Conservation (phyloP, 2,329 filamentous ascomycete species). For the Pestalotiopsis sp. region DNA sequence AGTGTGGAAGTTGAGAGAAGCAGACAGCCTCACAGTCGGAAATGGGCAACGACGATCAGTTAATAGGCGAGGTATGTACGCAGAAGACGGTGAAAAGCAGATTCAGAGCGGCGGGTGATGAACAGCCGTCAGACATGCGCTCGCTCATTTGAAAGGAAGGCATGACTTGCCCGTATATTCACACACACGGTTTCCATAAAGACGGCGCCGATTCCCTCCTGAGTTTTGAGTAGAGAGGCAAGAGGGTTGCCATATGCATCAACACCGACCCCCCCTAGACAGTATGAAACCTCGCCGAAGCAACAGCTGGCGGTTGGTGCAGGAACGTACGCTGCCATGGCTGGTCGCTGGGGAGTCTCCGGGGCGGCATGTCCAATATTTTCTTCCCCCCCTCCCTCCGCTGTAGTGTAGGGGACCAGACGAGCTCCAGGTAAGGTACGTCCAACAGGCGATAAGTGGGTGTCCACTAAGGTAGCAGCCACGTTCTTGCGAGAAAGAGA, state of each 20-base stretch:
- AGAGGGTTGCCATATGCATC: background rate
- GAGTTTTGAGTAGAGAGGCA: background rate
- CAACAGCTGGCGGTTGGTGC: slow-evolving; percentile 1
- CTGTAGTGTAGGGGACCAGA: background rate
- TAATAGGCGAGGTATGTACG: background rate
- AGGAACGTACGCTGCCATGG: background rate
- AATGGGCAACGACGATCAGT: background rate
- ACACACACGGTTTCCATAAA: too few relatives aligned
- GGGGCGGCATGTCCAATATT: background rate
- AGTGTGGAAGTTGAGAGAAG: background rate
- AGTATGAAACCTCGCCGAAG: slow-evolving; percentile 7
- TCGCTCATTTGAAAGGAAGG: background rate
- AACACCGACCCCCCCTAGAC: background rate
- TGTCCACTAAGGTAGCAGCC: too few relatives aligned
- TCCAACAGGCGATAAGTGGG: too few relatives aligned
- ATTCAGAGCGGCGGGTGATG: background rate
- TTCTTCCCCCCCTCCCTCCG: background rate
- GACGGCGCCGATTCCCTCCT: too few relatives aligned
- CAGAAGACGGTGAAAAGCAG: background rate
- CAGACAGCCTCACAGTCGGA: background rate
- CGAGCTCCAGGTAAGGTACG: too few relatives aligned
- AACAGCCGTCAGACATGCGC: background rate
- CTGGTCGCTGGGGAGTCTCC: background rate
- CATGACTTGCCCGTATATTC: too few relatives aligned
- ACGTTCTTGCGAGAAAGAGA: too few relatives aligned